Evolutionary conservation across 192 early-diverging fungal genomes (phyloP), one percentile per base, ranked within the genome.

Genomic region (Rhizophagus clarus): DNA sequence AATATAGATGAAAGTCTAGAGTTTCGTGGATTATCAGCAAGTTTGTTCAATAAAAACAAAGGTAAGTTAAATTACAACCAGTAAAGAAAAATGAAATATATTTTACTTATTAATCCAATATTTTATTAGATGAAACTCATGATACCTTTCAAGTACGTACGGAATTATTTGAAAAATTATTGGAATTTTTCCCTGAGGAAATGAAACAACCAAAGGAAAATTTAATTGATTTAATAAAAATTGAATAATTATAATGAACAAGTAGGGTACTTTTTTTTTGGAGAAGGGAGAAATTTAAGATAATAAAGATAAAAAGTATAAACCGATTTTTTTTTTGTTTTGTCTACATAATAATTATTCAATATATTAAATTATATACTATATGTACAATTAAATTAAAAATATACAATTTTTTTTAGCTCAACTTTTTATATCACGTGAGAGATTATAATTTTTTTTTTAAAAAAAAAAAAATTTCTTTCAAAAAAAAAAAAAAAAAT

Each of bases 131-230:
- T 45, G 37, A 76, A 63, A 9, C 34, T 74, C 61, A 77, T 74
- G 26, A 60, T 31, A 74, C 81, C n/a, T 85, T 79, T 61, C 74
- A 83, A 26, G 72, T 85, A 5, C 87, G 95, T 7, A 90, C 87
- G 1, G 81, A 90, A 60, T 77, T 96, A 49, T 96, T 89, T 80
- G 91, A 95, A 61, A 85, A 79, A 24, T 81, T 96, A 61, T 82
- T 96, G 26, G 89, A 88, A 29, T 96, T 86, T 76, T 93, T 96
- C 83, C 93, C 95, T 2, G 87, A 92, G 10, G 83, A 85, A 68
- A 91, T 94, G 89, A 89, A 92, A 76, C 91, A 96, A 81, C 95
- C 95, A 14, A 86, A 87, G 29, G 89, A 86, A 10, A 92, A 92
- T 42, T 79, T 96, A 64, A 88, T 92, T 8, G 94, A 94, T 83